Base-by-base conservation (phyloP, 176 grass and related monocot species). In the Carex cristatella region DNA sequence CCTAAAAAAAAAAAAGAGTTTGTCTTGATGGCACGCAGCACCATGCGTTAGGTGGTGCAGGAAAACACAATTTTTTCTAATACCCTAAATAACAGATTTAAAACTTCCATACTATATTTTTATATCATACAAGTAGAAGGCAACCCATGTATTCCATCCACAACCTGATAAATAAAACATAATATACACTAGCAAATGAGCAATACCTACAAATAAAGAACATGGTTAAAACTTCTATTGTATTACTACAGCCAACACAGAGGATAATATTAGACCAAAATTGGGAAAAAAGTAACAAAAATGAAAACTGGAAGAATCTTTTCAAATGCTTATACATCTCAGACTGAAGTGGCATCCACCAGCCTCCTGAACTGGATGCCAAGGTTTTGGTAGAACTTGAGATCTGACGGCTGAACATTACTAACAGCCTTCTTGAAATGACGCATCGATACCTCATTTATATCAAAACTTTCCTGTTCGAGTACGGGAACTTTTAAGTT, bases 371-470 rank as follows among this genome's bases (percentile, higher is more conserved):
- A 98, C 54, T 86, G 79, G 2, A 46, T 66, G 12, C 91, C 95
- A 27, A 98, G 95, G 51, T 92, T 83, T 77, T 84, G 75, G 48
- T 93, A 98, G 54, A 95, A 95, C 83, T 88, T 88, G 27, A 90
- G 83, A 92, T 98, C 87, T 31, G 89, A 87, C 27, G 93, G 93
- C 33, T 81, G 85, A 70, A 92, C 79, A 65, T 73, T 65, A 65
- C 63, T 37, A 8, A 93, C 68, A 80, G 86, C 88, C 7, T 2
- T 82, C 68, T 88, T 89, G 83, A 98, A 98, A 90, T 98, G 95
- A 33, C 28, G 84, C 65, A 87, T 83, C 48, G 60, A 83, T 66
- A 93, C 89, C 77, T 89, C 91, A 31, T 23, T 19, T 60, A 88
- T 90, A 68, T 95, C 88, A 55, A 91, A 65, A 19, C 51, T 90